Evolutionary conservation across 768 basidiomycete genomes (phyloP), one percentile per base, ranked within the genome.

Genomic region (Pleurotus giganteus): DNA sequence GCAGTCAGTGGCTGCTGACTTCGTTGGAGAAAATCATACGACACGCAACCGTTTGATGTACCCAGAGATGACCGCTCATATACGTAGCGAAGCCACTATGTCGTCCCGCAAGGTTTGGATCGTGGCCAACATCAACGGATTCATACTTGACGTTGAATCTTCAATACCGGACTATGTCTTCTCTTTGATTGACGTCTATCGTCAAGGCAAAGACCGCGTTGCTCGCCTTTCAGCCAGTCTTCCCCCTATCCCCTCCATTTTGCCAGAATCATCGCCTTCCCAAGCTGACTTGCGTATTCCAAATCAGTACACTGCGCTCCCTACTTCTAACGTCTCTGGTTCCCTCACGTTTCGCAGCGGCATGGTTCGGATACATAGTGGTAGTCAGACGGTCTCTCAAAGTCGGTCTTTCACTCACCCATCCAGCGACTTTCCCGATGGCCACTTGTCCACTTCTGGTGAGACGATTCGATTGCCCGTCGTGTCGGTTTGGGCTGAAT

Each of bases 101-200:
- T 65, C 74, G 3, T 75, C 77, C 15, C 79, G 82, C 29, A 77
- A 81, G 54, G 69, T 90, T 21, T 82, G 81, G 72, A 71, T 91
- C 53, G 71, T 73, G 24, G 89, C 89, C 1, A 81, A 77, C 49
- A 88, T 96, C 61, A 89, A 84, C 62, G 94, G 94, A 11, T 94
- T 95, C 65, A 77, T 90, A 45, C 74, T 95, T 54, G 90, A 94
- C 62, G 72, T 96, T 21, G 92, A 94, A 65, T 85, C 91, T 0
- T 79, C 80, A 23, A 88, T 95, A 53, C 82, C 91, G 3, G 82
- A 83, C 57, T 91, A 83, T 62, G 74, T 92, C 5, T 91, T 88
- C 65, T 85, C 89, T n/a, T 71, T 94, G 23, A 77, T 91, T 39
- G 90, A 93, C 56, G 91, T 95, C 26, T 94, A 94, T 69, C 83